Percentiles rank a stretch among this genome's conserved stretches.
These are phyloP conservation scores for Taiwanofungus camphoratus DNA, from an alignment of 1,284 basidiomycete genomes.

Conservation along the genomic window DNA sequence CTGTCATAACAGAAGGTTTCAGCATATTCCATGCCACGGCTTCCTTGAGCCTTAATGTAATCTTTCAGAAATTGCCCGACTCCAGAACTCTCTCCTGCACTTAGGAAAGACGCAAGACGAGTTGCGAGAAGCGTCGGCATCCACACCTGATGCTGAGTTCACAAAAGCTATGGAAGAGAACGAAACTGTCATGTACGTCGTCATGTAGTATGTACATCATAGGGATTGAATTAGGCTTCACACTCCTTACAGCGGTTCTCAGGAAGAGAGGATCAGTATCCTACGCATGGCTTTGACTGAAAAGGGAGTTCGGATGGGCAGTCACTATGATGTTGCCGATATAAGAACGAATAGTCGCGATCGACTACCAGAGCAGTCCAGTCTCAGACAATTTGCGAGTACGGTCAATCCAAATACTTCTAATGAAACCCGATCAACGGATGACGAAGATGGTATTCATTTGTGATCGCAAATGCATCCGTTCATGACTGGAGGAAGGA, in stretches of 20 bases:
- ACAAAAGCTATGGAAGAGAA: slow-evolving; percentile 48
- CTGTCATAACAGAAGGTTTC: slow-evolving; percentile 65
- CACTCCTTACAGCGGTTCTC: slow-evolving; percentile 48
- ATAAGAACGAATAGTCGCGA: neutral
- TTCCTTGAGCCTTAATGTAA: neutral
- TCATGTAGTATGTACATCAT: neutral
- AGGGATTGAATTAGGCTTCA: neutral
- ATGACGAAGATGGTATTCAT: too few species aligned
- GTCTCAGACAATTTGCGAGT: too few species aligned
- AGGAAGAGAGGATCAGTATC: slow-evolving; percentile 65
- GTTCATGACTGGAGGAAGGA: too few species aligned
- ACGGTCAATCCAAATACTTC: too few species aligned
- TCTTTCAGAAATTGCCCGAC: slow-evolving; percentile 61
- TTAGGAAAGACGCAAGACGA: slow-evolving; percentile 59
- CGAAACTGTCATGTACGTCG: slow-evolving; percentile 44
- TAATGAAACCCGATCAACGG: too few species aligned
- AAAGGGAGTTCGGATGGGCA: slow-evolving; percentile 44
- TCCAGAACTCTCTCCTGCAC: slow-evolving; percentile 67
- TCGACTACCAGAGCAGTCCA: neutral
- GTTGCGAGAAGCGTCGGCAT: slow-evolving; percentile 42
- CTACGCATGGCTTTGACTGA: slow-evolving; percentile 56
- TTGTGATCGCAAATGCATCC: too few species aligned
- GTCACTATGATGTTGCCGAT: slow-evolving; percentile 36
- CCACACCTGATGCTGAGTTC: slow-evolving; percentile 38
- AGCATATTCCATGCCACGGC: neutral